Evolutionary conservation across 2,329 filamentous ascomycete species (phyloP), one percentile per base, ranked within the genome.

Genomic region (Fusarium longipes): DNA sequence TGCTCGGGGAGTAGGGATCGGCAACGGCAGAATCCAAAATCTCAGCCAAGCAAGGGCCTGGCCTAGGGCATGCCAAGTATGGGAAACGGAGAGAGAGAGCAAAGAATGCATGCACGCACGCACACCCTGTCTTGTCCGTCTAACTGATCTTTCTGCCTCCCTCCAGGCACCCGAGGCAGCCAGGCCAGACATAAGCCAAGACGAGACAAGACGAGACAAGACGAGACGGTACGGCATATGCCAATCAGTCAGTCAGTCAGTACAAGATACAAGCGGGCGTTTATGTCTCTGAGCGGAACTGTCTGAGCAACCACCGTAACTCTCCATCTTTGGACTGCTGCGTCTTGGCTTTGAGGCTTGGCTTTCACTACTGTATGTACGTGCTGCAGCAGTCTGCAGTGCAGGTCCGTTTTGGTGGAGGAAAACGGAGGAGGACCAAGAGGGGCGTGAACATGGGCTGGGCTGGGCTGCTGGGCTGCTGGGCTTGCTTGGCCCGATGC

Each of bases 1-100:
- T 45, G 48, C 30, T 51, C 48, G 38, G 43, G 42, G 59, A 65
- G 65, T 45, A 68, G 39, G 43, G 64, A 67, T 67, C 64, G 59
- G 65, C 65, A 10, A 51, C 20, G 12, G 27, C 30, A 59, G 30
- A 43, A 50, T 20, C 56, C 27, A 32, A 48, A 49, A 48, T 48
- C 44, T 48, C 30, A 48, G 30, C 44, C 43, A 47, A 20, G 14
- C 29, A 18, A 47, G 43, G 43, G 29, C 29, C 43, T n/a, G 43
- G 29, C 29, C 22, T 63, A 67, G 48, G 57, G 42, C 22, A 44
- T 43, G 59, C 57, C 57, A 62, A 62, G 57, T 36, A 29, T 29
- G 24, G 49, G 38, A 63, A 54, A 66, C 39, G 54, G 54, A 68
- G 51, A 35, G 35, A 17, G 4, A 32, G 24, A 20, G 10, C 15